phyloP scores from a whole-genome alignment of 2,329 filamentous ascomycete species.

The Aspergillus ochraceus region DNA sequence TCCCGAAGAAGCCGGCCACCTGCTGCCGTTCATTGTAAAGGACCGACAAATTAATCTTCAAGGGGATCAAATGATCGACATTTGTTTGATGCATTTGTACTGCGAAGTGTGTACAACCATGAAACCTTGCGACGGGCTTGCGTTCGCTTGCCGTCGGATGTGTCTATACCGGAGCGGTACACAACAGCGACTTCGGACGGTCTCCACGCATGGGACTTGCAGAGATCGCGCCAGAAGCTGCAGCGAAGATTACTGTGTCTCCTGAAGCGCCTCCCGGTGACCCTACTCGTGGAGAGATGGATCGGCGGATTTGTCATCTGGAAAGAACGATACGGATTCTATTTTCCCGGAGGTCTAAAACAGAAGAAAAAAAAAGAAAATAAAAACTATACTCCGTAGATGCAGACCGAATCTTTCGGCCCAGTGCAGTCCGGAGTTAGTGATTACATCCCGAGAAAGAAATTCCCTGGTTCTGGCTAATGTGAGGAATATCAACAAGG shows the following conservation, averaged over 20 bases:
- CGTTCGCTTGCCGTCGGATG: neutral
- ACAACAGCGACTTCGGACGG: conserved; percentile 16
- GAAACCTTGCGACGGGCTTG: neutral
- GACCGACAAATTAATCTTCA: neutral
- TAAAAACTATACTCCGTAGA: conserved; percentile 6
- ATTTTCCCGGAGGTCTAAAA: conserved; percentile 31
- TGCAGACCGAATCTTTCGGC: conserved; percentile 17
- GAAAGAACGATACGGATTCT: conserved; percentile 32
- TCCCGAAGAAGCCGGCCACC: neutral
- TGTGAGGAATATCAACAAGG: neutral
- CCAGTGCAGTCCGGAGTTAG: conserved; percentile 23
- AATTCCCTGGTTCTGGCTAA: neutral
- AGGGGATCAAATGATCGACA: neutral
- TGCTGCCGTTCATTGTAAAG: neutral
- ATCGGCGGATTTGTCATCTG: conserved; percentile 38
- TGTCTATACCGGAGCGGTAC: conserved; percentile 1
- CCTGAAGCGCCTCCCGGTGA: conserved; percentile 25
- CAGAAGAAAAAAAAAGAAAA: conserved; percentile 14
- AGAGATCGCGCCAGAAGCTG: conserved; percentile 18
- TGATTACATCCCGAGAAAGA: neutral
- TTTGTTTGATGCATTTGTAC: neutral
- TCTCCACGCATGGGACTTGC: conserved; percentile 9
- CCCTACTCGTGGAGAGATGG: conserved; percentile 33
- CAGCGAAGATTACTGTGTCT: conserved; percentile 8
- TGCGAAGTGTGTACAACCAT: neutral